Evolutionary conservation across 2,329 filamentous ascomycete genomes (phyloP), one percentile per base, ranked within the genome.

Genomic region (Pseudocercospora crystallina): DNA sequence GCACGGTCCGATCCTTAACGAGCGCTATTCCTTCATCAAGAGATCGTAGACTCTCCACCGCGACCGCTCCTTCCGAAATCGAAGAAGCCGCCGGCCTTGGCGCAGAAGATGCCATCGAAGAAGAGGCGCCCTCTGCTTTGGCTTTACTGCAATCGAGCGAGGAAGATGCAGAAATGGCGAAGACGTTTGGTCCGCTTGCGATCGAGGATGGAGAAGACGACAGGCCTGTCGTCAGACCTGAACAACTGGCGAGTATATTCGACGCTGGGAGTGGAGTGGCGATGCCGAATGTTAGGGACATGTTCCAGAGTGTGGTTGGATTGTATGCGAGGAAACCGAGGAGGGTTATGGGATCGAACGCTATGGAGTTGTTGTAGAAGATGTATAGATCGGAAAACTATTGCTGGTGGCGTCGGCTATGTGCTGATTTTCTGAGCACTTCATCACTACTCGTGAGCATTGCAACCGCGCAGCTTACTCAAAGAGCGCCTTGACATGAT

Each of bases 251-350:
- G 5, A 78, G 83, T 43, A 80, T 91, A 33, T 90, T 91, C 57
- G 85, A 90, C 56, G 76, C 79, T 11, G 82, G 82, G 2, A 80
- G 30, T 15, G 29, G 84, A 3, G 87, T 86, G 64, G 84, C 85
- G 0, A 79, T 86, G 62, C 84, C 85, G 15, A 82, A 86, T 9
- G 80, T 91, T 15, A 83, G 86, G 68, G 87, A 90, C 56, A 80
- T 89, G 73, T 90, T 91, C 65, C 83, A 86, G 68, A 82, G 84
- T 68, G 84, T 92, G 34, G 80, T 86, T 10, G 80, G 75, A 5
- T 65, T 89, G 56, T 83, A 87, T 65, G 79, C 80, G 1, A 73
- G 79, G 53, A 85, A 81, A 66, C 77, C 81, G 11, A 37, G 54
- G 47, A 47, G 33, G 11, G 15, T 42, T 10, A 17, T 35, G 11